Evolutionary conservation across 305 asterid genomes (phyloP), one percentile per base, ranked within the genome.

Genomic region (Ilex paraguariensis): DNA sequence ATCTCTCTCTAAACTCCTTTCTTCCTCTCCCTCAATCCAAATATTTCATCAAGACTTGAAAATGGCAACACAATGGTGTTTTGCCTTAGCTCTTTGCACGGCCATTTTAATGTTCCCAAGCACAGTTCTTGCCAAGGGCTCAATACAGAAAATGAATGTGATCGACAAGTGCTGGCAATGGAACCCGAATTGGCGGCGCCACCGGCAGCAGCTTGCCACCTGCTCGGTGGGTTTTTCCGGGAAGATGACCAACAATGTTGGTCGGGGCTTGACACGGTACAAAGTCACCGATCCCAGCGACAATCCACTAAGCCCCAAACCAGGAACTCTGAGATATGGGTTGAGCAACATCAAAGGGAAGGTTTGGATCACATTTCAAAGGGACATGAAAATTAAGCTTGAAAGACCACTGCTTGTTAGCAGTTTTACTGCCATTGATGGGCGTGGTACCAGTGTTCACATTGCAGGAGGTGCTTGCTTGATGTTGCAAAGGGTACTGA

Each of bases 211-310:
- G 36, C 55, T 90, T 61, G 97, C 90, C 15, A 63, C 17, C 28
- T 90, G 97, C 74, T 79, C 85, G 0, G 83, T 90, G 31, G 97
- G 97, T 14, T 90, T 64, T 45, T 69, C 80, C 0, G 96, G 97
- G 7, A 82, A 87, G 59, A 84, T 90, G 95, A 71, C 49, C 36
- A 74, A 81, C 44, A 85, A 90, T 49, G 51, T 77, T 3, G 97
- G 96, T 6, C 51, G 32, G 0, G 84, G 30, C 5, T 69, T 75
- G 36, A 64, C 46, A 4, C 45, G 67, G 44, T 90, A 90, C 53
- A 66, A 40, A 11, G 92, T 90, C 13, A 87, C 82, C 0, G 88
- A 90, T 51, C 79, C 86, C 0, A 68, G 82, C 10, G 95, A 90
- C 32, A 77, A 90, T 52, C 82, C 87, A 1, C 28, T 76, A 40